Evolutionary conservation across 768 basidiomycete genomes (phyloP).

Genomic region (Neoboletus magnificus): DNA sequence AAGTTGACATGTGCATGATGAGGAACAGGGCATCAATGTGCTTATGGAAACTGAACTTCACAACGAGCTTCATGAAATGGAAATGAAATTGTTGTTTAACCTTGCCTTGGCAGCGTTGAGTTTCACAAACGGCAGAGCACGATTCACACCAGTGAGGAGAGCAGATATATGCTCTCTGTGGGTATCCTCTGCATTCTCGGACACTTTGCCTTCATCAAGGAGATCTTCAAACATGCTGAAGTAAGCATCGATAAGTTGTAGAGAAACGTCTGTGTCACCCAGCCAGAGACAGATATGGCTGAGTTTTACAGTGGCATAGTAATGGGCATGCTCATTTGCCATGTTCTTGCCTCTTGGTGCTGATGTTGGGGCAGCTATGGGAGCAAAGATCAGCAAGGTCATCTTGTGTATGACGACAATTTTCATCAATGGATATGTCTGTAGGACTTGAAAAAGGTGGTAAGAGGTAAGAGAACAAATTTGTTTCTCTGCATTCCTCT

Average conservation of each 20-base stretch:
- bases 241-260: constrained; percentile 81
- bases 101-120: constrained; percentile 63
- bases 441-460: constrained; percentile 83
- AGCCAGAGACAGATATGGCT: constrained; percentile 82
- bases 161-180: constrained; percentile 85
- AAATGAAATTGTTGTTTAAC: constrained; percentile 38
- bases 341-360: constrained; percentile 29
- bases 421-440: constrained; percentile 93
- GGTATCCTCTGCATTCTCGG: constrained; percentile 50
- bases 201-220: constrained; percentile 55
- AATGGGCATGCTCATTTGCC: constrained; percentile 70
- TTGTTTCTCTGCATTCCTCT: constrained; percentile 88
- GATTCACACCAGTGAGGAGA: constrained; percentile 90
- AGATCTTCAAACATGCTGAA: constrained; percentile 93
- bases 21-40: constrained; percentile 93
- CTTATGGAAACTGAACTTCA: constrained; percentile 57
- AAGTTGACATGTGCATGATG: constrained; percentile 93
- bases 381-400: constrained; percentile 57
- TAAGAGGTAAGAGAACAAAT: constrained; percentile 89
- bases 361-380: constrained; percentile 20
- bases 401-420: constrained; percentile 84
- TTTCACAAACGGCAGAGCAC: constrained; percentile 90
- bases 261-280: constrained; percentile 70
- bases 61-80: constrained; percentile 1
- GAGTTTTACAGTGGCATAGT: constrained; percentile 91